Conservation (phyloP, 192 early-diverging fungal genomes). For the Geranomyces michiganensis region DNA sequence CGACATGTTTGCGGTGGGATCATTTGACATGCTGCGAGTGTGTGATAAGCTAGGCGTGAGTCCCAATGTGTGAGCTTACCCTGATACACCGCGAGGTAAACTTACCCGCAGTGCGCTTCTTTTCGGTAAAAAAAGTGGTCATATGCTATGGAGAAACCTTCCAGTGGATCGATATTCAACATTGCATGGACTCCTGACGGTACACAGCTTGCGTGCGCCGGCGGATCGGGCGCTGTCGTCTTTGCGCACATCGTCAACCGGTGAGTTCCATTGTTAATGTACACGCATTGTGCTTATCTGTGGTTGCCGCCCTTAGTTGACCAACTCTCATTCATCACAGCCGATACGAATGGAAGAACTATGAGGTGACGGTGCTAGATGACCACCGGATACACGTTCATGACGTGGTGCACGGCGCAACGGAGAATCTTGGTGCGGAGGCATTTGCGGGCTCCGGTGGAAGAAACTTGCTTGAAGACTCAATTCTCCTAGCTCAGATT, state of each 20-base stretch:
- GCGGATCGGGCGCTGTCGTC: slow-evolving; percentile 55
- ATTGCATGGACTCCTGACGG: slow-evolving; percentile 68
- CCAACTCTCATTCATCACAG: no score
- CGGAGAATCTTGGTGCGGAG: slow-evolving; percentile 49
- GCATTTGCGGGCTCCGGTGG: no score
- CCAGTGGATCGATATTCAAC: slow-evolving; percentile 55
- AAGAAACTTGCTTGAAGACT: no score
- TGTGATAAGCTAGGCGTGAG: slow-evolving; percentile 62
- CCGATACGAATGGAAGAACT: slow-evolving; percentile 61
- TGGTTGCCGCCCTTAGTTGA: background rate
- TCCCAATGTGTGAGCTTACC: background rate
- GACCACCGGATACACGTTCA: slow-evolving; percentile 54
- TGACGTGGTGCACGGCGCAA: slow-evolving; percentile 51
- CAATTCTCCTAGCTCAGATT: slow-evolving; percentile 42
- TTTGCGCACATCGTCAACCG: slow-evolving; percentile 59
- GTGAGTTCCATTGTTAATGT: slow-evolving; percentile 35
- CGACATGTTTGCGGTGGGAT: slow-evolving; percentile 65
- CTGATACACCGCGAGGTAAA: no score
- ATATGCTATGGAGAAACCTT: slow-evolving; percentile 52
- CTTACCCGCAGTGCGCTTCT: no score
- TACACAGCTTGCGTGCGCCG: slow-evolving; percentile 59
- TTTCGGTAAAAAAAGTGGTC: no score
- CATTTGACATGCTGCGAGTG: slow-evolving; percentile 52
- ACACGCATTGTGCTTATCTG: no score
- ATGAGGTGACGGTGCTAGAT: slow-evolving; percentile 58